Conservation (phyloP, 495 filamentous ascomycete genomes). For the Daldinia vernicosa region DNA sequence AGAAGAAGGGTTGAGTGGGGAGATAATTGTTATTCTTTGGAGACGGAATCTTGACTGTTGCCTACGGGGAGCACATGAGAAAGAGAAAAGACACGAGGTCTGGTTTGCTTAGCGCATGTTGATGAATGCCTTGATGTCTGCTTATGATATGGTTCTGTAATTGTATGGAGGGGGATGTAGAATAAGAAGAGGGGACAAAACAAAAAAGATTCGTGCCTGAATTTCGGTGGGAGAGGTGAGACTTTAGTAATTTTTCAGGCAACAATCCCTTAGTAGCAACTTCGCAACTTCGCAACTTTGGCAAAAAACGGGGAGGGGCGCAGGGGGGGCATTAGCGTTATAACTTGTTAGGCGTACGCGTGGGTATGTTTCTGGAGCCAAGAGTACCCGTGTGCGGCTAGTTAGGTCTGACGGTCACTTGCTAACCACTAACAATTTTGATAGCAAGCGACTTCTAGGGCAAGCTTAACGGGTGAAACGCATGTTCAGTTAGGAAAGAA, state of each 20-base stretch:
- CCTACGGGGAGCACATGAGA: conserved; percentile 29
- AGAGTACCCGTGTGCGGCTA: conserved; percentile 23
- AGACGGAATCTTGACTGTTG: conserved; percentile 59
- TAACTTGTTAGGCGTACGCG: conserved; percentile 23
- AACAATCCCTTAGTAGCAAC: conserved; percentile 34
- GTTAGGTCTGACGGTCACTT: conserved; percentile 32
- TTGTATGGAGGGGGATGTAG: conserved; percentile 20
- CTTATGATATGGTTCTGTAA: conserved; percentile 31
- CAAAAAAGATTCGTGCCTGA: conserved; percentile 29
- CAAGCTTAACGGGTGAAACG: conserved; percentile 17
- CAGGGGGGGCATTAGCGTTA: neutral
- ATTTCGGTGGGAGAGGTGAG: conserved; percentile 37
- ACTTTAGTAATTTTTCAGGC: conserved; percentile 50
- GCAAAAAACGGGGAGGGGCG: neutral
- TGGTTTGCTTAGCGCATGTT: conserved; percentile 53
- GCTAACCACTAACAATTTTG: conserved; percentile 47
- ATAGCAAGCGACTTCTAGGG: conserved; percentile 16
- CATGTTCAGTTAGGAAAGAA: conserved; percentile 37
- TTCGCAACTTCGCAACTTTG: neutral
- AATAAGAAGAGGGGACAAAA: conserved; percentile 24
- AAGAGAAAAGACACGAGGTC: conserved; percentile 38
- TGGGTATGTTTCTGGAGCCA: conserved; percentile 33
- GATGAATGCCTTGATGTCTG: conserved; percentile 28
- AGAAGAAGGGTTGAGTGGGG: conserved; percentile 55
- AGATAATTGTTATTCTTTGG: conserved; percentile 44